These are phyloP conservation scores for Suillus tomentosus DNA, from an alignment of 768 basidiomycete genomes.

Conservation along the genomic window DNA sequence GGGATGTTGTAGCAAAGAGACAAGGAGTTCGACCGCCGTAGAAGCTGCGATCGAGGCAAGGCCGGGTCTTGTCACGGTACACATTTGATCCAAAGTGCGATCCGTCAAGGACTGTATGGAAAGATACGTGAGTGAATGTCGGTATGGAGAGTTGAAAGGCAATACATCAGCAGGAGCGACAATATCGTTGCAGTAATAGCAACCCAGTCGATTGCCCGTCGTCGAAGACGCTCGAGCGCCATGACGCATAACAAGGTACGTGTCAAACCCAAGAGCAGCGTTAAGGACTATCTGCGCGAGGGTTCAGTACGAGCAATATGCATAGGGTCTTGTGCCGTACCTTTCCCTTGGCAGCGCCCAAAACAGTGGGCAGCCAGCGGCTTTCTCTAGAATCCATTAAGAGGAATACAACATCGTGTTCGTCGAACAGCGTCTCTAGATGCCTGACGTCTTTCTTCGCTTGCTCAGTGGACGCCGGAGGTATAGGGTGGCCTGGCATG, in stretches of 20 bases:
- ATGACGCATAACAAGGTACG: constrained; percentile 96
- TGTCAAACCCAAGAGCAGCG: constrained; percentile 93
- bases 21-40: constrained; percentile 89
- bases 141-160: constrained; percentile 1
- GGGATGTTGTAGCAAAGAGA: constrained; percentile 88
- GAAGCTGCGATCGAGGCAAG: constrained; percentile 91
- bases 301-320: not conserved
- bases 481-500: constrained; percentile 97
- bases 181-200: constrained; percentile 98
- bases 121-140: constrained; percentile 1
- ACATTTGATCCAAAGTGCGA: constrained; percentile 97
- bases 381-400: constrained; percentile 99
- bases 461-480: constrained; percentile 55
- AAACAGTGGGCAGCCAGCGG: constrained; percentile 91
- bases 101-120: constrained; percentile 67
- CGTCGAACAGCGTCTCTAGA: constrained; percentile 77
- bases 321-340: constrained; percentile 36
- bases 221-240: constrained; percentile 57
- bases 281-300: constrained; percentile 80
- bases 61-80: constrained; percentile 95
- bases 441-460: constrained; percentile 65
- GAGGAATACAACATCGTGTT: constrained; percentile 89
- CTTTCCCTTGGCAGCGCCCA: constrained; percentile 85
- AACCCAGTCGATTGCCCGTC: constrained; percentile 62
- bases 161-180: constrained; percentile 93